Conservation (phyloP, 208 protist genomes). For the Phytomonas sp. region DNA sequence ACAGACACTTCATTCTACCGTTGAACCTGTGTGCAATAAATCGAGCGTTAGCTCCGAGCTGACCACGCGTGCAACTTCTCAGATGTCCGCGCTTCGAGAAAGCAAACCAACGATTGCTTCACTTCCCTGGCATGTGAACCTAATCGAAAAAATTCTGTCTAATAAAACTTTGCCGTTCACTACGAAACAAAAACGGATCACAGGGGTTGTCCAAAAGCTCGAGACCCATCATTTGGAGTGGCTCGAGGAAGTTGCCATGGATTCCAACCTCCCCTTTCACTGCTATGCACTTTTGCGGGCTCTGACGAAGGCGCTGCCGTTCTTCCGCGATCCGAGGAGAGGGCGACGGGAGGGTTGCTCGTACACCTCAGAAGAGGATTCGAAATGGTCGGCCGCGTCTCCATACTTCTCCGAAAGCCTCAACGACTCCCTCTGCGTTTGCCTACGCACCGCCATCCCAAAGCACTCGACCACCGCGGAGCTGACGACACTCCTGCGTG, state of each 20-base stretch:
- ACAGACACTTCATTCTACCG: neutral
- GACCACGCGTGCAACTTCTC: neutral
- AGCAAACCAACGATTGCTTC: neutral
- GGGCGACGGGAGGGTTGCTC: neutral
- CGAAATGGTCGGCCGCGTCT: conserved; percentile 50
- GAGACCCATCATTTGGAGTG: conserved; percentile 16
- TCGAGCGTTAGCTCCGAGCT: neutral
- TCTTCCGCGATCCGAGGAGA: conserved; percentile 8
- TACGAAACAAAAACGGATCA: conserved; percentile 31
- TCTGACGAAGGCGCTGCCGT: conserved; percentile 7
- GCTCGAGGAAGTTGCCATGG: neutral
- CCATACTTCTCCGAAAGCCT: conserved; percentile 42
- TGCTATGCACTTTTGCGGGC: neutral
- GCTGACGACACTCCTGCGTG: conserved; percentile 23
- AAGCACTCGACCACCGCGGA: neutral
- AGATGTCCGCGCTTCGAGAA: neutral
- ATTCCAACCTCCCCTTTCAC: neutral
- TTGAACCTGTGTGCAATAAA: neutral
- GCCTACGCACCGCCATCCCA: conserved; percentile 24
- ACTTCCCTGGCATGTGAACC: conserved; percentile 12
- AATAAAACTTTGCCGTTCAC: neutral
- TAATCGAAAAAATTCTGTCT: neutral
- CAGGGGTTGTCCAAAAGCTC: conserved; percentile 39
- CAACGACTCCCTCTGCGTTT: conserved; percentile 57
- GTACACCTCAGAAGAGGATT: conserved; percentile 9